Conservation (phyloP, 2,329 filamentous ascomycete species). For the Falciphora oryzae region DNA sequence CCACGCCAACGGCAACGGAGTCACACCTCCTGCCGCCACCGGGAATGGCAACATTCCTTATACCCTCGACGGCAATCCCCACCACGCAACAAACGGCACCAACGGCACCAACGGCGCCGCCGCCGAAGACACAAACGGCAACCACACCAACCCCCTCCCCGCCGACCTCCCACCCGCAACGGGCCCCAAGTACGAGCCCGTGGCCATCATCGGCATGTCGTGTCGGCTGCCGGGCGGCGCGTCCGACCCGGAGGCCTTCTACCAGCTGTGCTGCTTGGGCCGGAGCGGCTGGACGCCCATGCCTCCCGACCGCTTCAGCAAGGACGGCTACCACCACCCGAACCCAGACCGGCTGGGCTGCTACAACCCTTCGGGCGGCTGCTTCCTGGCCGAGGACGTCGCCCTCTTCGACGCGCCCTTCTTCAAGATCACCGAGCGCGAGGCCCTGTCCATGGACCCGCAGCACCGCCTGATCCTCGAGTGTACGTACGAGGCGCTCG, state of each 20-base stretch:
- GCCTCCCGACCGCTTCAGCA: constrained; percentile 26
- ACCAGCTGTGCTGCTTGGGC: constrained; percentile 23
- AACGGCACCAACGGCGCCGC: constrained; percentile 2
- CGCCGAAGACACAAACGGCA: neutral
- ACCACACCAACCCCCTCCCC: neutral
- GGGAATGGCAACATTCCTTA: constrained; percentile 4
- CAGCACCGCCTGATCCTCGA: constrained; percentile 27
- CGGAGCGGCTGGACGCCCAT: constrained; percentile 25
- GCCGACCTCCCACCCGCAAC: constrained; percentile 2
- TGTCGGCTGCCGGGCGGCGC: constrained; percentile 26
- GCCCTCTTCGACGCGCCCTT: constrained; percentile 27
- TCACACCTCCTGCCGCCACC: neutral
- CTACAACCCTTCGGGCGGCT: constrained; percentile 26
- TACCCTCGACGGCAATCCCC: neutral
- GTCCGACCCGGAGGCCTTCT: constrained; percentile 26
- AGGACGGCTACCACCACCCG: constrained; percentile 27
- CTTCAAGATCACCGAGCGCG: constrained; percentile 30
- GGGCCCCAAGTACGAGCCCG: constrained; percentile 14
- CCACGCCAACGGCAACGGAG: neutral
- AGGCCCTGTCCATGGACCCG: constrained; percentile 30
- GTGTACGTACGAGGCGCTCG: constrained; percentile 28
- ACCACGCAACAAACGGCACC: neutral
- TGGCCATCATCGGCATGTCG: constrained; percentile 28
- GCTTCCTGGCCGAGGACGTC: constrained; percentile 26
- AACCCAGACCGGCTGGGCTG: constrained; percentile 27